Base-by-base conservation (phyloP, 768 basidiomycete genomes). In the Phlebiopsis gigantea region DNA sequence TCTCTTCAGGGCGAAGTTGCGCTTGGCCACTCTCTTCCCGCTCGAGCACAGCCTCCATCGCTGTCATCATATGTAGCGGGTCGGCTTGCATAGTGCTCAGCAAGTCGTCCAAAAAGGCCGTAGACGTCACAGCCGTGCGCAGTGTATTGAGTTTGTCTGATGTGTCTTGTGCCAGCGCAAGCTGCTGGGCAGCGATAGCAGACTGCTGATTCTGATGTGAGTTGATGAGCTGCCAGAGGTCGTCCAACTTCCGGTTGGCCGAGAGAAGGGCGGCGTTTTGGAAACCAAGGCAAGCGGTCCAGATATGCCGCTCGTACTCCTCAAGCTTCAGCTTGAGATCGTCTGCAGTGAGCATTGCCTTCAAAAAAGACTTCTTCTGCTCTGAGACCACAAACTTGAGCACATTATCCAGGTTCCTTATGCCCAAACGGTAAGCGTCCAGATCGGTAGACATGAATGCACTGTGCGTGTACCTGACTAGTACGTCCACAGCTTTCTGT, bases 21-120 rank as follows among this genome's bases (percentile, higher is more conserved):
- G 48, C 17, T 29, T 31, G 48, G 29, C 48, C 48, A n/a, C 29
- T 50, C 48, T 50, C 48, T n/a, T 50, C 48, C 9, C 48, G 48
- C 48, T 50, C 48, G 14, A 50, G 29, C 48, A 50, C 48, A 5
- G 48, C 48, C 29, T 50, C 17, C 48, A 31, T 50, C 28, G 48
- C 48, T 17, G 48, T 50, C 48, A 50, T 50, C 50, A 41, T 51
- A 22, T 51, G 34, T 1, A 17, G n/a, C 31, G 34, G 50, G 21
- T 51, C 34, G 21, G 50, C 39, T 22, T 51, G 50, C 21, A 39
- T 31, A 9, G 34, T 39, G 34, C 31, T 30, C 29, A 51, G 30
- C 4, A 41, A 31, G 3, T 41, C 48, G 12, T 50, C 48, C 3
- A 50, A 29, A 28, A 50, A 50, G 12, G 19, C 50, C 10, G 31